These are phyloP conservation scores for Blastocladiella emersonii DNA, from an alignment of 371 early-diverging fungal species.

Conservation along the genomic window DNA sequence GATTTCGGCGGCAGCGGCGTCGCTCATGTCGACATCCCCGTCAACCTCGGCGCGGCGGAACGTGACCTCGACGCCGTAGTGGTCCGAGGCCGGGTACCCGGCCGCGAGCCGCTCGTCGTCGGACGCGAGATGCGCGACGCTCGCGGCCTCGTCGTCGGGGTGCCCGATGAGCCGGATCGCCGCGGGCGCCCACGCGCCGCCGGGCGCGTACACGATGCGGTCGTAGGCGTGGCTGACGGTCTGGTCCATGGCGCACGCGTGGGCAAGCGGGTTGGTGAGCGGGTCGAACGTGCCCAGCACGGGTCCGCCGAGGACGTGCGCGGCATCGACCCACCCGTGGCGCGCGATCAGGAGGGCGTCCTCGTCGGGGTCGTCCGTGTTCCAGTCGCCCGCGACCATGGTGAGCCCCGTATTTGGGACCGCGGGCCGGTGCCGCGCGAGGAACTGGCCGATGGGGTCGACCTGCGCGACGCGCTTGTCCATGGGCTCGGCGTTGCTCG, in stretches of 20 bases:
- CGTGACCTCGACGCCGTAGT: not conserved
- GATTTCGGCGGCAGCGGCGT: no score
- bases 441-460: not conserved
- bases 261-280: not conserved
- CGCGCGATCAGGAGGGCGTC: not conserved
- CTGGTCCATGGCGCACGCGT: not conserved
- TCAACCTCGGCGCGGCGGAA: not conserved
- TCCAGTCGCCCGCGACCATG: not conserved
- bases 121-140: no score
- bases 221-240: not conserved
- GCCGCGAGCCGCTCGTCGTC: no score
- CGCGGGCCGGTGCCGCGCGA: not conserved
- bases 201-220: not conserved
- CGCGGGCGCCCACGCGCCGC: not conserved
- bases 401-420: no score
- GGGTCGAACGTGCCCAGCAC: not conserved
- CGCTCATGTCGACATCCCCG: no score
- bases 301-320: not conserved
- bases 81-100: not conserved
- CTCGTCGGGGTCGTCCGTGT: not conserved
- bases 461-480: not conserved
- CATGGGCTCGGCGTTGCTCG: not conserved
- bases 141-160: not conserved
- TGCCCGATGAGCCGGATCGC: not conserved
- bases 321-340: not conserved